Percentiles rank a stretch among this genome's conserved stretches.
Conservation (phyloP, 148 eudicot genomes). For the Chenopodium formosanum region DNA sequence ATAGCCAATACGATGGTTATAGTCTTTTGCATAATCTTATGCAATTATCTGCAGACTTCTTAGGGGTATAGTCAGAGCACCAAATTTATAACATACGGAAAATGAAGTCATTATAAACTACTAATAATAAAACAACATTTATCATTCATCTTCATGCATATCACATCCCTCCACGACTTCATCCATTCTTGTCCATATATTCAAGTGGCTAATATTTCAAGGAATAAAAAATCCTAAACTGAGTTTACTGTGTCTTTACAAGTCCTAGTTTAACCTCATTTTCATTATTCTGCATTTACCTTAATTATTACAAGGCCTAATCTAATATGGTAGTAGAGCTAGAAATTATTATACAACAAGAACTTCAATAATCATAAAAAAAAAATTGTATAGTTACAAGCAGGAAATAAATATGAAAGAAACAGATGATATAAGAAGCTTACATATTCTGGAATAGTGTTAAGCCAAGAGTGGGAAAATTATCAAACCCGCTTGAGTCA, state of each 20-base stretch:
- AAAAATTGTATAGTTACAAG: neutral
- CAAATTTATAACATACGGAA: neutral
- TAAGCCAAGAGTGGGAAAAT: constrained; percentile 70
- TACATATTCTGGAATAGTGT: constrained; percentile 65
- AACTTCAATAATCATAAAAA: neutral
- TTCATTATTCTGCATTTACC: too few relatives aligned
- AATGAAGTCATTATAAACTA: neutral
- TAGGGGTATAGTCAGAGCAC: neutral
- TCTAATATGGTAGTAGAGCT: neutral
- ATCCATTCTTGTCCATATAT: neutral
- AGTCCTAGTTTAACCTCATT: too few relatives aligned
- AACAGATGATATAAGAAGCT: constrained; percentile 21
- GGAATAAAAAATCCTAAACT: neutral
- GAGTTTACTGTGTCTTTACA: too few relatives aligned
- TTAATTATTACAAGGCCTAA: neutral
- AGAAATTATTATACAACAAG: neutral
- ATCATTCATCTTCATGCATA: neutral
- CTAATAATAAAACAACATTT: too few relatives aligned
- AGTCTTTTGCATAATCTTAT: too few relatives aligned
- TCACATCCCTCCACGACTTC: neutral
- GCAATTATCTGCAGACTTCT: neutral
- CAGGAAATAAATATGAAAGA: neutral
- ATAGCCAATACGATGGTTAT: neutral
- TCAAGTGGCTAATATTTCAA: neutral
- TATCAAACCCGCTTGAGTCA: constrained; percentile 73